phyloP scores from a whole-genome alignment of 805 yeast species.

The Kuraishia molischiana region DNA sequence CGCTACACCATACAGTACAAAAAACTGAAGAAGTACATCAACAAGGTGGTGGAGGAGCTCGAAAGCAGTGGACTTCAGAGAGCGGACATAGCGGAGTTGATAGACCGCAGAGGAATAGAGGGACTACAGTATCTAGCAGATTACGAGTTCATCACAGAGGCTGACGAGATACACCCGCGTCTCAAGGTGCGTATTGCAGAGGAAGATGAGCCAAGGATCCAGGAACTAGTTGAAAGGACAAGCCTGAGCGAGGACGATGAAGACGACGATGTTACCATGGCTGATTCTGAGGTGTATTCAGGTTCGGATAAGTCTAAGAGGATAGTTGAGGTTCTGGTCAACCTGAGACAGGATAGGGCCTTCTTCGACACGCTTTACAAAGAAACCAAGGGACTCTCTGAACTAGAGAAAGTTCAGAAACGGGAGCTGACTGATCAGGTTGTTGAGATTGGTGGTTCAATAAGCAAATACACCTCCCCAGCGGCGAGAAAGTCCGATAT shows the following conservation, averaged over 20 bases:
- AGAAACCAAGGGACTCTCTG: slow-evolving; percentile 40
- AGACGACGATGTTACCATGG: neutral
- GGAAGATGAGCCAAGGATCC: slow-evolving; percentile 12
- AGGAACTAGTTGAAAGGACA: slow-evolving; percentile 1
- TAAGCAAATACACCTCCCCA: slow-evolving; percentile 31
- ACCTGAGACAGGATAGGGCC: slow-evolving; percentile 43
- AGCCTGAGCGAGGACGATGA: slow-evolving; percentile 9
- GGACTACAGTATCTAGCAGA: slow-evolving; percentile 31
- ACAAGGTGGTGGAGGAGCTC: slow-evolving; percentile 55
- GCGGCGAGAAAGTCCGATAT: slow-evolving; percentile 39
- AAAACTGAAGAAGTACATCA: slow-evolving; percentile 56
- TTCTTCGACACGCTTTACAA: slow-evolving; percentile 49
- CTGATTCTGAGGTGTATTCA: neutral
- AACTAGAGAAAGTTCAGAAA: slow-evolving; percentile 33
- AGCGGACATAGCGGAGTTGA: slow-evolving; percentile 13
- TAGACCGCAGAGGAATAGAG: slow-evolving; percentile 14
- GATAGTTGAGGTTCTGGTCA: slow-evolving; percentile 16
- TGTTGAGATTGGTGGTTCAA: slow-evolving; percentile 26
- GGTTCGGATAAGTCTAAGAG: neutral
- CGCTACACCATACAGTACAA: slow-evolving; percentile 65
- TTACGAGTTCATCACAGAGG: slow-evolving; percentile 18
- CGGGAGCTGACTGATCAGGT: slow-evolving; percentile 30
- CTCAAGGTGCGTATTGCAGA: slow-evolving; percentile 12
- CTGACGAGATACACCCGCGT: slow-evolving; percentile 19
- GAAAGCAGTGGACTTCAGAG: slow-evolving; percentile 45